Evolutionary conservation across 176 grass and related monocot genomes (phyloP).

Genomic region (Tillandsia leiboldiana): DNA sequence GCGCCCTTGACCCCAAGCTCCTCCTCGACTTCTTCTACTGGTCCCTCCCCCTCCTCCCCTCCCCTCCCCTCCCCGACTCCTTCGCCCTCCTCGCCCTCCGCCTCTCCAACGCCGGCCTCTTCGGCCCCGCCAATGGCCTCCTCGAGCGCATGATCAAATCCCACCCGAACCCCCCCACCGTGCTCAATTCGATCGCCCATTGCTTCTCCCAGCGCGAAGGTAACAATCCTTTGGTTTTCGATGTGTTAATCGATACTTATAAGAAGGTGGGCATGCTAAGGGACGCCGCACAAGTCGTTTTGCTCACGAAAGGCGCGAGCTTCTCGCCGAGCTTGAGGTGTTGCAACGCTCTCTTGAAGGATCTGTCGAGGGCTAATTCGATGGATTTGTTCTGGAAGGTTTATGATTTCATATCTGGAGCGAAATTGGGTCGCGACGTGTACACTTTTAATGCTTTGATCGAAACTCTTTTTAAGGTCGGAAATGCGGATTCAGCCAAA

Average conservation of each 20-base stretch:
- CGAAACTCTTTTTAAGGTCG: constrained; percentile 38
- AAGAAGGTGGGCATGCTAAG: constrained; percentile 41
- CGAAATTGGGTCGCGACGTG: constrained; percentile 23
- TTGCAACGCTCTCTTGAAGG: constrained; percentile 62
- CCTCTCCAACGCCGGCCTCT: constrained; percentile 32
- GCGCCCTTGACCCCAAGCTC: constrained; percentile 28
- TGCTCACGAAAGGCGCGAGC: constrained; percentile 34
- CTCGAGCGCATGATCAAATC: constrained; percentile 45
- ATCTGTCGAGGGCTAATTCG: constrained; percentile 40
- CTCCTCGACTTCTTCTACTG: constrained; percentile 79
- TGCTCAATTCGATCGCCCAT: constrained; percentile 29
- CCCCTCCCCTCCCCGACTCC: constrained; percentile 24
- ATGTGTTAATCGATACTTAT: constrained; percentile 56
- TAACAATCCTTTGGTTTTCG: constrained; percentile 29
- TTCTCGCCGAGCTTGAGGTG: constrained; percentile 48
- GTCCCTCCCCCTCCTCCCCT: constrained; percentile 22
- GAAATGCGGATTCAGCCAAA: constrained; percentile 39
- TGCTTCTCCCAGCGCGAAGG: constrained; percentile 9
- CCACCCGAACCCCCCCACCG: constrained; percentile 18
- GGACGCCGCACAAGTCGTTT: constrained; percentile 29
- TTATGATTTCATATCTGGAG: constrained; percentile 26
- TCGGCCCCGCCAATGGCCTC: constrained; percentile 31
- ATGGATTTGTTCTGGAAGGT: constrained; percentile 71
- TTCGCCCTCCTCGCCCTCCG: constrained; percentile 34
- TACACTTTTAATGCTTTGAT: constrained; percentile 63